Percentiles rank a stretch among this genome's conserved stretches.
Conservation (phyloP, 2,329 filamentous ascomycete genomes). For the Aspergillus vadensis region DNA sequence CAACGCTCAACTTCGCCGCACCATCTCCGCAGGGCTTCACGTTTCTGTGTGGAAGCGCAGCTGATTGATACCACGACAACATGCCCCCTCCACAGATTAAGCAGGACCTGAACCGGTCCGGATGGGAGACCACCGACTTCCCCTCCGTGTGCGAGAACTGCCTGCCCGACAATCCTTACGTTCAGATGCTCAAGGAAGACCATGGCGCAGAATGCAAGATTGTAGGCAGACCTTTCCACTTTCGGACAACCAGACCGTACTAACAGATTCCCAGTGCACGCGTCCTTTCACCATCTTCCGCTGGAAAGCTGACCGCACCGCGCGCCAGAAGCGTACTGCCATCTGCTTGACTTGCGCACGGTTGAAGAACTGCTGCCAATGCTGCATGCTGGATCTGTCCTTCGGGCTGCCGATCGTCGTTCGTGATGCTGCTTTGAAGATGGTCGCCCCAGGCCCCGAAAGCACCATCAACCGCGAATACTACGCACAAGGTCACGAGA, state of each 20-base stretch:
- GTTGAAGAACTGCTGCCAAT: conserved; percentile 98
- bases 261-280: conserved; percentile 62
- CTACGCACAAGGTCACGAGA: conserved; percentile 96
- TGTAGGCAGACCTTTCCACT: conserved; percentile 27
- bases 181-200: conserved; percentile 98
- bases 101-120: conserved; percentile 90
- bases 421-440: conserved; percentile 93
- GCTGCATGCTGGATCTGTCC: conserved; percentile 95
- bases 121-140: conserved; percentile 76
- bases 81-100: conserved; percentile 90
- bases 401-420: conserved; percentile 95
- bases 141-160: conserved; percentile 73
- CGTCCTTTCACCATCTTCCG: conserved; percentile 93
- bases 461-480: conserved; percentile 95
- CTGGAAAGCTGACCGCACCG: conserved; percentile 90
- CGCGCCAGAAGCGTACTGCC: conserved; percentile 88
- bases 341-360: conserved; percentile 96
- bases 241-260: neutral
- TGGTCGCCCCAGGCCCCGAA: conserved; percentile 90
- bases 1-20: neutral
- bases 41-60: neutral
- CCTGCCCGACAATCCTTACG: conserved; percentile 93
- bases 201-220: conserved; percentile 84
- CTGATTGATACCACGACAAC: neutral
- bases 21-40: conserved; percentile 3